phyloP scores from a whole-genome alignment of 306 rosid species.

The Casuarina equisetifolia region DNA sequence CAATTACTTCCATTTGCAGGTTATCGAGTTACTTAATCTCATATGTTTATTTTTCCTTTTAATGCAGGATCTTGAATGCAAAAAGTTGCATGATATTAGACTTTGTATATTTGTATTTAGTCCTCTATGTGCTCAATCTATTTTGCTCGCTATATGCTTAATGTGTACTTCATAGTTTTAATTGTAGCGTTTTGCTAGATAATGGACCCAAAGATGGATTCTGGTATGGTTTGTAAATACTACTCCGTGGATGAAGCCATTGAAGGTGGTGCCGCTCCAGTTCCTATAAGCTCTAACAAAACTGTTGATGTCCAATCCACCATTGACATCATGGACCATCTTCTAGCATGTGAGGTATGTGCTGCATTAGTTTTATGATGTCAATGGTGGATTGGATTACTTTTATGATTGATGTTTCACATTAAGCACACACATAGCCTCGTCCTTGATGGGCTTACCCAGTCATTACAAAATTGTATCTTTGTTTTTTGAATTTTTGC shows the following conservation, averaged over 20 bases:
- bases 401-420: slow-evolving; percentile 19
- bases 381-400: no score
- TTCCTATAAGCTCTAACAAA: slow-evolving; percentile 76
- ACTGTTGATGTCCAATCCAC: slow-evolving; percentile 65
- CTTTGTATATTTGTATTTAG: not conserved
- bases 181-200: slow-evolving; percentile 49
- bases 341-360: slow-evolving; percentile 90
- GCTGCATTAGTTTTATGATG: slow-evolving; percentile 10
- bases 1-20: not conserved
- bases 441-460: not conserved
- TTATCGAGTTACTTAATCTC: not conserved
- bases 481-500: not conserved
- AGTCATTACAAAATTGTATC: slow-evolving; percentile 1
- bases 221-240: slow-evolving; percentile 77
- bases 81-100: slow-evolving; percentile 8
- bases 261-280: slow-evolving; percentile 92
- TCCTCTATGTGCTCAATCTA: slow-evolving; percentile 6
- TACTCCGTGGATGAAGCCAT: slow-evolving; percentile 95
- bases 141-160: slow-evolving; percentile 2
- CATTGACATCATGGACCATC: slow-evolving; percentile 93
- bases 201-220: slow-evolving; percentile 99
- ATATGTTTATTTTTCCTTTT: not conserved
- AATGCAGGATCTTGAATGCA: not conserved
- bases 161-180: not conserved
- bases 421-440: slow-evolving; percentile 8